Conservation (phyloP, 2,329 filamentous ascomycete species). For the Fusarium begoniae region DNA sequence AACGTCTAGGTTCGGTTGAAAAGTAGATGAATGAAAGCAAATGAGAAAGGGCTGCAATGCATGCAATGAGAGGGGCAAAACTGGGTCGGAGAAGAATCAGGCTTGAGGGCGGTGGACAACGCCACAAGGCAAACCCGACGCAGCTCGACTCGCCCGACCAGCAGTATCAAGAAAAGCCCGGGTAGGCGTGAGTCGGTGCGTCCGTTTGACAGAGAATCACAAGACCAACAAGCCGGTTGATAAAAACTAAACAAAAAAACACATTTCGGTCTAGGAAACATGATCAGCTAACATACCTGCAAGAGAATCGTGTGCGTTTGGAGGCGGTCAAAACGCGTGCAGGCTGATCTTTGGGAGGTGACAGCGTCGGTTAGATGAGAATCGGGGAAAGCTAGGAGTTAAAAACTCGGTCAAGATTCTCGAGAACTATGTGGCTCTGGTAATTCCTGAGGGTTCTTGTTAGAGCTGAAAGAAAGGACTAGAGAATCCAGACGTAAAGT, state of each 20-base stretch:
- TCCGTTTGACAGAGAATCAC: background rate
- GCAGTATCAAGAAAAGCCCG: slow-evolving; percentile 15
- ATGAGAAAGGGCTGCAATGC: slow-evolving; percentile 27
- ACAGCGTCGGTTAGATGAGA: slow-evolving; percentile 16
- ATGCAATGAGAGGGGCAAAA: slow-evolving; percentile 40
- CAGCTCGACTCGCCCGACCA: slow-evolving; percentile 27
- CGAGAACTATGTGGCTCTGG: background rate
- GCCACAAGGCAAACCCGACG: slow-evolving; percentile 43
- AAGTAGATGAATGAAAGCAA: slow-evolving; percentile 18
- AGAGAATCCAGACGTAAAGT: slow-evolving; percentile 20
- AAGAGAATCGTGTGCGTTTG: slow-evolving; percentile 22
- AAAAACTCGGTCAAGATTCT: slow-evolving; percentile 8
- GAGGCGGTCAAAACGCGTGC: slow-evolving; percentile 42
- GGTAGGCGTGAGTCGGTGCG: slow-evolving; percentile 2
- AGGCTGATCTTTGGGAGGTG: slow-evolving; percentile 16
- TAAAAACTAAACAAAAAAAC: background rate
- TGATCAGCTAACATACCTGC: slow-evolving; percentile 34
- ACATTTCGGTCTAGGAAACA: background rate
- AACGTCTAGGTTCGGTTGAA: slow-evolving; percentile 10
- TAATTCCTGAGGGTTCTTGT: slow-evolving; percentile 2
- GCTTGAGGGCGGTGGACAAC: slow-evolving; percentile 40
- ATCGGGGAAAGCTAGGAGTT: slow-evolving; percentile 1
- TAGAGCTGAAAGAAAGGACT: slow-evolving; percentile 1
- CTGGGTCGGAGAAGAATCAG: slow-evolving; percentile 37
- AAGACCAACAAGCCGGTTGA: background rate